Base-by-base conservation (phyloP, 352 stramenopile genomes). In the Phytophthora sojae region DNA sequence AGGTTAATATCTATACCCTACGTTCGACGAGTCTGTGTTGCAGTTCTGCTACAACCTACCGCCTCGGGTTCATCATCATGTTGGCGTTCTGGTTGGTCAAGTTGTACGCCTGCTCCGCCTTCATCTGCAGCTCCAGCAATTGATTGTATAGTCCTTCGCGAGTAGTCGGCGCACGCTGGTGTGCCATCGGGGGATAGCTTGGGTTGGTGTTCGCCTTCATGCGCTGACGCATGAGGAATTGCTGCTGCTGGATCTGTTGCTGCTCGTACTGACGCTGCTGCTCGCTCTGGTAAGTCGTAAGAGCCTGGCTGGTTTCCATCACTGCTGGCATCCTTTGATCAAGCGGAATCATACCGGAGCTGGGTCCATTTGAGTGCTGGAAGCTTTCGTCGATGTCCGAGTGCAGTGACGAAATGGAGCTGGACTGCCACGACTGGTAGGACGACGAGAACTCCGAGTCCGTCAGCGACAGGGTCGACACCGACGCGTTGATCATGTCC, bases 51-150 rank as follows among this genome's bases (percentile, higher is more conserved):
- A 29, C 45, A 49, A 70, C 58, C 61, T 77, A 78, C 72, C 70
- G 57, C 37, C 26, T 44, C 23, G 61, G 42, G 32, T 81, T 79
- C 83, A 83, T 78, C 83, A 83, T 78, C 83, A 85, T 78, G 71
- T 76, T 78, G 23, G 83, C 82, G 64, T 93, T 92, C 61, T 91
- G 86, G 73, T 89, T 93, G 14, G 84, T 82, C 54, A 92, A 66
- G 59, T 90, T 88, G 75, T 93, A 91, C 19, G 84, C 79, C 17
- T 63, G 71, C 64, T 93, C 86, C 30, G 86, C 83, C 29, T 86
- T 72, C 71, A 92, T 82, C 57, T 91, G 86, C 60, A 93, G 71
- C 65, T 91, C 83, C 29, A 92, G 70, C 86, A 93, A 92, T 61
- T 93, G 82, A 65, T 92, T 91, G 76, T 93, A 93, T 7, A 93